These are phyloP conservation scores for Puccinia horiana DNA, from an alignment of 1,284 basidiomycete species.

Conservation along the genomic window DNA sequence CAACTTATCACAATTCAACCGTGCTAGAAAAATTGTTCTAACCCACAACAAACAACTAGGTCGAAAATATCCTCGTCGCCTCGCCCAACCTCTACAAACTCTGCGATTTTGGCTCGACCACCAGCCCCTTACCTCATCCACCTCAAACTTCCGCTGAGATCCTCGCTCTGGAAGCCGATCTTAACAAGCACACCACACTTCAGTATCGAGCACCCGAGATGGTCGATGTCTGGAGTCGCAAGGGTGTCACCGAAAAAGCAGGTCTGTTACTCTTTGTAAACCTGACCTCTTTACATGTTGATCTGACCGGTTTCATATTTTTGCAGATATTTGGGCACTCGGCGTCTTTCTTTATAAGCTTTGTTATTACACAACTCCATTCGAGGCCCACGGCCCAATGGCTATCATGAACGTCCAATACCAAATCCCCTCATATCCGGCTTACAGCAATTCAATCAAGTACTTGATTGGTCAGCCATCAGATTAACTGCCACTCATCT, in stretches of 20 bases:
- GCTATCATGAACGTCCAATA: constrained; percentile 97
- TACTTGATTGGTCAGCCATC: constrained; percentile 74
- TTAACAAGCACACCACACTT: constrained; percentile 90
- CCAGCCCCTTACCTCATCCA: constrained; percentile 69
- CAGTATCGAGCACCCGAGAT: constrained; percentile 98
- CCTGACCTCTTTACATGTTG: not conserved
- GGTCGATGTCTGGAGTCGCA: constrained; percentile 83
- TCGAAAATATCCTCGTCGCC: constrained; percentile 90
- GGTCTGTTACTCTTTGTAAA: constrained; percentile 57
- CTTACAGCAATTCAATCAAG: constrained; percentile 84
- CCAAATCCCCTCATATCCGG: constrained; percentile 85
- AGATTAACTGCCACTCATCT: constrained; percentile 11
- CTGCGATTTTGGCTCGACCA: constrained; percentile 96
- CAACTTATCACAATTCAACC: not conserved
- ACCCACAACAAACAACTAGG: constrained; percentile 60
- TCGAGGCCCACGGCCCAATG: constrained; percentile 91
- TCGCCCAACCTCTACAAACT: constrained; percentile 82
- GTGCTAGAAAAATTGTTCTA: not conserved
- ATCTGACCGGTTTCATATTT: not conserved
- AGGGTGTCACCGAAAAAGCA: constrained; percentile 85
- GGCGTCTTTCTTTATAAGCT: constrained; percentile 76
- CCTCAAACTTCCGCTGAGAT: constrained; percentile 78
- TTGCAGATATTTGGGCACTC: constrained; percentile 71
- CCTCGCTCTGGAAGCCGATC: constrained; percentile 80
- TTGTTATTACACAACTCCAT: constrained; percentile 99